These are phyloP conservation scores for Anthracocystis walkeri DNA, from an alignment of 1,284 basidiomycete genomes.

Conservation along the genomic window DNA sequence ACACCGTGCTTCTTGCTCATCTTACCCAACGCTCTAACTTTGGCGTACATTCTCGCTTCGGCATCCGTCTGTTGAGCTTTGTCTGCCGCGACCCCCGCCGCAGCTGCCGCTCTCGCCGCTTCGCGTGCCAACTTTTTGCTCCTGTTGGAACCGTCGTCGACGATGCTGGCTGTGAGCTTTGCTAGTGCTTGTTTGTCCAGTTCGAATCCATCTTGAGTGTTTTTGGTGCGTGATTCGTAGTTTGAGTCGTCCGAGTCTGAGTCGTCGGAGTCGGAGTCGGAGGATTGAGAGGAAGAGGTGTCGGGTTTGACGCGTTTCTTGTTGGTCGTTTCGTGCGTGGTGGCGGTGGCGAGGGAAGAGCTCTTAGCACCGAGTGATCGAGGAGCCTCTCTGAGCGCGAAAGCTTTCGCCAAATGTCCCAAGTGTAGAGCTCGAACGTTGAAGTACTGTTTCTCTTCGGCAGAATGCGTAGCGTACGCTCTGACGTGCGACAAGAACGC, in stretches of 20 bases:
- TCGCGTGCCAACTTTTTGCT: conserved; percentile 29
- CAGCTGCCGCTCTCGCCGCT: conserved; percentile 18
- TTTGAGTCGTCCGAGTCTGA: conserved; percentile 27
- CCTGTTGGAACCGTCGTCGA: conserved; percentile 71
- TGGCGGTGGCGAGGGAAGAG: conserved; percentile 22
- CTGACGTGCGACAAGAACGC: conserved; percentile 93
- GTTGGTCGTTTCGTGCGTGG: conserved; percentile 10
- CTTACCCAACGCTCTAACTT: conserved; percentile 86
- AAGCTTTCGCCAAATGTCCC: conserved; percentile 95
- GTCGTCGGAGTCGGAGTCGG: neutral
- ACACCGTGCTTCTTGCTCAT: conserved; percentile 82
- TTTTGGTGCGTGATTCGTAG: conserved; percentile 27
- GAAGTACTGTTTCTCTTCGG: conserved; percentile 94
- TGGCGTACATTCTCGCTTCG: conserved; percentile 86
- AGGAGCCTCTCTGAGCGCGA: conserved; percentile 93
- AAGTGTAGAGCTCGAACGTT: conserved; percentile 92
- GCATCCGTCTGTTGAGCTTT: conserved; percentile 72
- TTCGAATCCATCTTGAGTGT: conserved; percentile 22
- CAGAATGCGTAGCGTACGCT: conserved; percentile 96
- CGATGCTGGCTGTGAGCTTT: conserved; percentile 36
- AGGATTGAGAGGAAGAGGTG: neutral
- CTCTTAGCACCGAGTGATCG: conserved; percentile 73
- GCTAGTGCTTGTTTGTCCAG: conserved; percentile 21
- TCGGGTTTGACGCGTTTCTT: conserved; percentile 7
- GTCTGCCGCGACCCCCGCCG: conserved; percentile 12